phyloP scores from a whole-genome alignment of 1,284 basidiomycete genomes.

The Ustilago loliicola region DNA sequence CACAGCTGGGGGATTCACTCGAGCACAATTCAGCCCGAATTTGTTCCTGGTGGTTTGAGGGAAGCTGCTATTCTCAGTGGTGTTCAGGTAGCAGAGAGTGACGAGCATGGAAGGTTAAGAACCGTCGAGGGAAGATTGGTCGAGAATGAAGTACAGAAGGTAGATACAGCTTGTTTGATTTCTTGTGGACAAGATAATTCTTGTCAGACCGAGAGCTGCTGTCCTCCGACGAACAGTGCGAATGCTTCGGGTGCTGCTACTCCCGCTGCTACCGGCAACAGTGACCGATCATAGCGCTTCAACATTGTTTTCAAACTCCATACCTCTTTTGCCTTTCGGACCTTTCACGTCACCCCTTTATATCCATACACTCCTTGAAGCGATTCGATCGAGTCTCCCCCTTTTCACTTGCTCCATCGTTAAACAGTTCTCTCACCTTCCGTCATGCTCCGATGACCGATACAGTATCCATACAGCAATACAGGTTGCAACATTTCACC shows the following conservation, averaged over 20 bases:
- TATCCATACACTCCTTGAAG: too few species aligned
- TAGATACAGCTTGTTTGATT: slow-evolving; percentile 64
- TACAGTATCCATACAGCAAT: too few species aligned
- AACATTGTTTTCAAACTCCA: neutral
- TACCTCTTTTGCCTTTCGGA: neutral
- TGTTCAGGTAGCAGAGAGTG: slow-evolving; percentile 59
- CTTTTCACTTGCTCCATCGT: neutral
- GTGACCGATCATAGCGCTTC: slow-evolving; percentile 10
- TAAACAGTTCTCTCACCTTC: too few species aligned
- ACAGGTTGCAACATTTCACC: too few species aligned
- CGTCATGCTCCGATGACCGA: too few species aligned
- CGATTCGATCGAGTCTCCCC: too few species aligned
- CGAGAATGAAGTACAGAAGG: slow-evolving; percentile 57
- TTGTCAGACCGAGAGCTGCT: slow-evolving; percentile 63
- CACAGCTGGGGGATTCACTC: slow-evolving; percentile 95
- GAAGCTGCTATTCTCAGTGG: slow-evolving; percentile 64
- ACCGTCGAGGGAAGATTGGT: slow-evolving; percentile 63
- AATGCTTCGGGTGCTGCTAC: slow-evolving; percentile 14
- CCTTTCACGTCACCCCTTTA: too few species aligned
- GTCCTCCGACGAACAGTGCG: slow-evolving; percentile 43
- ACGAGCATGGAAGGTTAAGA: slow-evolving; percentile 55
- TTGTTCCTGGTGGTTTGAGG: slow-evolving; percentile 63
- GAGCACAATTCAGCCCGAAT: slow-evolving; percentile 70
- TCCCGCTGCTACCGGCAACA: slow-evolving; percentile 12
- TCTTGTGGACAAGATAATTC: slow-evolving; percentile 60